Evolutionary conservation across 306 rosid genomes (phyloP).

Genomic region (Quercus alba): DNA sequence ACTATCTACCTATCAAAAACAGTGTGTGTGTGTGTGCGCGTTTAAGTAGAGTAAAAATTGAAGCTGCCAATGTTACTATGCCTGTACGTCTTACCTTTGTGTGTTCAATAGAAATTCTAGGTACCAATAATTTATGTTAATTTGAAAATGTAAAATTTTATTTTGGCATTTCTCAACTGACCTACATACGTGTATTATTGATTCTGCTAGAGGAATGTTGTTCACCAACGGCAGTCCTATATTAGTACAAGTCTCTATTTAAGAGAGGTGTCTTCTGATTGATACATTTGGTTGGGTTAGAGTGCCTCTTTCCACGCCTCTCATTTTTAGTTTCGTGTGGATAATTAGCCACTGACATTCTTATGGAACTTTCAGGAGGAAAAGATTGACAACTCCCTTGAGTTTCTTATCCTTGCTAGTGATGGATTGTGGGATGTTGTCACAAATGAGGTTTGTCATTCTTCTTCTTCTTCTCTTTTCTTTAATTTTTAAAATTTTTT

Average conservation of each 20-base stretch:
- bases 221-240: background rate
- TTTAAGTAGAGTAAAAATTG: background rate
- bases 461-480: background rate
- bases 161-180: background rate
- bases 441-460: slow-evolving; percentile 73
- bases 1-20: too few relatives aligned
- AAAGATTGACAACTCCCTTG: slow-evolving; percentile 83
- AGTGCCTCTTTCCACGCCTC: slow-evolving; percentile 2
- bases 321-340: slow-evolving; percentile 1
- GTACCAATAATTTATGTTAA: background rate
- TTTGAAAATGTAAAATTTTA: slow-evolving; percentile 10
- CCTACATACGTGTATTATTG: background rate
- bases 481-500: slow-evolving; percentile 2
- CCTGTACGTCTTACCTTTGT: background rate
- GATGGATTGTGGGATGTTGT: slow-evolving; percentile 99
- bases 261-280: slow-evolving; percentile 1
- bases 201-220: slow-evolving; percentile 13
- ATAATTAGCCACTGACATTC: background rate
- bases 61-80: background rate
- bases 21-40: too few relatives aligned
- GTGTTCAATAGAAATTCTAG: background rate
- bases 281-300: background rate
- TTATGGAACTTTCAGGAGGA: slow-evolving; percentile 62
- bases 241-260: background rate
- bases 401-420: slow-evolving; percentile 94